A percentile compares a stretch with the other conserved stretches of the same genome.
Conservation (phyloP, 495 filamentous ascomycete genomes). For the Aspergillus bridgeri region DNA sequence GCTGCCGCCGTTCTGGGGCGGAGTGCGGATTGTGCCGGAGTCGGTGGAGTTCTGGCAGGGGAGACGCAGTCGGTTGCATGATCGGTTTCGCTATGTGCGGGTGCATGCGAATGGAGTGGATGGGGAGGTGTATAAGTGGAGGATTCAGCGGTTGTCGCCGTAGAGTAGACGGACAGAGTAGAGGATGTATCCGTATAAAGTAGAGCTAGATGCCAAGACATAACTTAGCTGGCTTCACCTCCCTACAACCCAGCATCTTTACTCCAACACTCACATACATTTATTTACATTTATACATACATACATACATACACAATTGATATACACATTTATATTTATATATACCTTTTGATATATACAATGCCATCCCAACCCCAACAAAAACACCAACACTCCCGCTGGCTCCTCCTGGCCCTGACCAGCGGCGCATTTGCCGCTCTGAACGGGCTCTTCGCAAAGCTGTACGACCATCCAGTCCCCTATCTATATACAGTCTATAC, state of each 20-base stretch:
- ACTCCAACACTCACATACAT: neutral
- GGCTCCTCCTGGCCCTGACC: constrained; percentile 78
- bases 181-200: neutral
- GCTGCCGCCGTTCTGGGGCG: constrained; percentile 92
- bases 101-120: constrained; percentile 56
- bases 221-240: neutral
- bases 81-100: constrained; percentile 83
- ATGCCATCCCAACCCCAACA: constrained; percentile 7
- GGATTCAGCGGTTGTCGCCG: constrained; percentile 41
- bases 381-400: constrained; percentile 34
- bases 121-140: constrained; percentile 52
- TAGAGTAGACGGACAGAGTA: constrained; percentile 13
- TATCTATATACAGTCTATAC: neutral
- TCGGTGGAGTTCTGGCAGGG: constrained; percentile 95
- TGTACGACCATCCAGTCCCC: constrained; percentile 48
- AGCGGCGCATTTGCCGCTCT: constrained; percentile 88
- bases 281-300: neutral
- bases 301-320: neutral
- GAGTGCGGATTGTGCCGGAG: constrained; percentile 79
- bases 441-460: constrained; percentile 94
- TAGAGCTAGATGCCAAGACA: neutral
- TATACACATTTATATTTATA: neutral
- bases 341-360: neutral
- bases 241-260: too few species aligned
- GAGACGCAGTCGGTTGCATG: constrained; percentile 79